phyloP scores from a whole-genome alignment of 129 eudicot species.

The Heracleum sosnowskyi region DNA sequence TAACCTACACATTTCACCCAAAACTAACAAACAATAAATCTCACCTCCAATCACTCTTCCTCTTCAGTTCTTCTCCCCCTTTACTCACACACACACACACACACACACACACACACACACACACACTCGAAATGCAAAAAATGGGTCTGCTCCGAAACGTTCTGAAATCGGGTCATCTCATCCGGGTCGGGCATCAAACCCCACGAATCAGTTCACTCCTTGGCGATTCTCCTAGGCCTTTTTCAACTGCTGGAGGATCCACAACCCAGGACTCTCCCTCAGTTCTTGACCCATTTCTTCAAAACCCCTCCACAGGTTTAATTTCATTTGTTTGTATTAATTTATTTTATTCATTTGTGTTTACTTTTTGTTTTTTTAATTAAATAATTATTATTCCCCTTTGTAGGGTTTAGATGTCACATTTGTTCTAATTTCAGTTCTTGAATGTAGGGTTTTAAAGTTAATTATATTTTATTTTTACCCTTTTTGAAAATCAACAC shows the following conservation, averaged over 20 bases:
- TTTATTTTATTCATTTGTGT: background rate
- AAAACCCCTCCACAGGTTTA: slow-evolving; percentile 16
- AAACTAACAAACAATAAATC: background rate
- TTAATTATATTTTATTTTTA: too few species aligned
- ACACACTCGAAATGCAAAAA: background rate
- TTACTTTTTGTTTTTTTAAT: background rate
- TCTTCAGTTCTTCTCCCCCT: background rate
- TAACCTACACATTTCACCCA: background rate
- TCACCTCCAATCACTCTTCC: background rate
- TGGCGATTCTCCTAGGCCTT: slow-evolving; percentile 18
- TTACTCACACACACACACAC: background rate
- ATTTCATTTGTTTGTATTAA: background rate
- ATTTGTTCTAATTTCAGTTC: too few species aligned
- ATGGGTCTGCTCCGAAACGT: slow-evolving; percentile 41
- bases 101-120: too few species aligned
- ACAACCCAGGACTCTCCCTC: slow-evolving; percentile 20
- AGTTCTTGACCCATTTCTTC: slow-evolving; percentile 18
- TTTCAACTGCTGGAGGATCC: slow-evolving; percentile 39
- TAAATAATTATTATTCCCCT: too few species aligned
- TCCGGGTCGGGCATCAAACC: slow-evolving; percentile 18
- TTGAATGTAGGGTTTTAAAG: background rate
- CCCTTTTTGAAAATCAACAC: too few species aligned
- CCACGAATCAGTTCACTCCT: slow-evolving; percentile 24
- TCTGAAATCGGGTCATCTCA: slow-evolving; percentile 29
- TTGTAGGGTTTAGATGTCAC: background rate